phyloP scores from a whole-genome alignment of 805 yeast genomes.

The Wickerhamomyces ciferrii region DNA sequence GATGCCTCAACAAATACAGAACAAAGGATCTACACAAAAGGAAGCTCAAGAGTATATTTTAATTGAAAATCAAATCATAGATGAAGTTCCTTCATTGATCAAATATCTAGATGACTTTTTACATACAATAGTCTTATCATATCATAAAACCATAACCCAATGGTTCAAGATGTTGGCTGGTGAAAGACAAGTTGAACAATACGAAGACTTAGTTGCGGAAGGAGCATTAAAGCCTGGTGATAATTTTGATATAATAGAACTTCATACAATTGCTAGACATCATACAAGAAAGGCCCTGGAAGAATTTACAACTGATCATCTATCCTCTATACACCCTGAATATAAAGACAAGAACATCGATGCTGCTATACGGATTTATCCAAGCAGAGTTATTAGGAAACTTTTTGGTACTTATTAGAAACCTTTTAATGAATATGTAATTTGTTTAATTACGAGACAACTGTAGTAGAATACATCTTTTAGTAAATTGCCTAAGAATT shows the following conservation, averaged over 20 bases:
- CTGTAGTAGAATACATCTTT: background rate
- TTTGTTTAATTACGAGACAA: background rate
- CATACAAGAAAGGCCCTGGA: slow-evolving; percentile 23
- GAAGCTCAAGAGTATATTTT: slow-evolving; percentile 17
- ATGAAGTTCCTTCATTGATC: slow-evolving; percentile 26
- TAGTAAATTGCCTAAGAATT: background rate
- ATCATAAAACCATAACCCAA: slow-evolving; percentile 17
- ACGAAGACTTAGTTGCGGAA: slow-evolving; percentile 12
- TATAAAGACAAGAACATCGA: background rate
- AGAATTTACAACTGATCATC: slow-evolving; percentile 18
- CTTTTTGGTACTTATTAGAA: slow-evolving; percentile 14
- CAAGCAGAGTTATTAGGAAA: slow-evolving; percentile 15
- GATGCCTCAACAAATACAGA: slow-evolving; percentile 1
- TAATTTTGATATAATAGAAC: slow-evolving; percentile 31
- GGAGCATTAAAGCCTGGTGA: slow-evolving; percentile 20
- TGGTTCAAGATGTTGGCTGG: slow-evolving; percentile 29
- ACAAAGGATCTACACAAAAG: background rate
- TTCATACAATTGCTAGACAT: slow-evolving; percentile 24
- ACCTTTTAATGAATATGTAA: background rate
- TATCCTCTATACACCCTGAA: background rate
- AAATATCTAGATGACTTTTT: slow-evolving; percentile 7
- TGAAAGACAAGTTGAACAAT: slow-evolving; percentile 18
- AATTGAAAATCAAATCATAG: slow-evolving; percentile 20
- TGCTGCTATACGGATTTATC: slow-evolving; percentile 6
- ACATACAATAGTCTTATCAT: slow-evolving; percentile 15